Percentiles rank a stretch among this genome's conserved stretches.
Evolutionary conservation across 257 asterid species (phyloP).

Genomic region (Petunia axillaris): DNA sequence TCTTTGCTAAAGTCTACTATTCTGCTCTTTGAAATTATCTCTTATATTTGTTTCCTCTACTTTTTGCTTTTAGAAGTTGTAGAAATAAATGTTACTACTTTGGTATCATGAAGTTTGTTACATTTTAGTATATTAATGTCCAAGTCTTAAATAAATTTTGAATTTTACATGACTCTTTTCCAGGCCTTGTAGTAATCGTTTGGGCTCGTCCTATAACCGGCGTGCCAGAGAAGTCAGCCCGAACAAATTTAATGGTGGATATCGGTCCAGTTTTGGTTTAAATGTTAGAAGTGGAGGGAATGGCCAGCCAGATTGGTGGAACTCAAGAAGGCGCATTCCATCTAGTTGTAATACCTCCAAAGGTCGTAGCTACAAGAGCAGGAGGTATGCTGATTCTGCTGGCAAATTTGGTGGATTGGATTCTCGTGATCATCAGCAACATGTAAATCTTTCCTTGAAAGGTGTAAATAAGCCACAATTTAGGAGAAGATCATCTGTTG

Average conservation of each 20-base stretch:
- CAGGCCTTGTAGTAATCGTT: too few species aligned
- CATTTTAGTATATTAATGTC: too few species aligned
- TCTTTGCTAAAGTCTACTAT: too few species aligned
- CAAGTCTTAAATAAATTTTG: too few species aligned
- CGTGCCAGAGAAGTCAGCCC: slow-evolving; percentile 53
- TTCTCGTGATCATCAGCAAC: slow-evolving; percentile 49
- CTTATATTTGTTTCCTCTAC: too few species aligned
- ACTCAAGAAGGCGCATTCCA: slow-evolving; percentile 49
- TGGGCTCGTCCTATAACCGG: slow-evolving; percentile 25
- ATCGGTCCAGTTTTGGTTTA: slow-evolving; percentile 43
- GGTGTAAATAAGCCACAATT: slow-evolving; percentile 47
- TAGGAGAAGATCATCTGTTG: slow-evolving; percentile 59
- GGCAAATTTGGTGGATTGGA: slow-evolving; percentile 50
- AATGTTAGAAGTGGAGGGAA: slow-evolving; percentile 51
- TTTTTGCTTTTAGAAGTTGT: too few species aligned
- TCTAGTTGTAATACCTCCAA: slow-evolving; percentile 46
- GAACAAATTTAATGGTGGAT: slow-evolving; percentile 50
- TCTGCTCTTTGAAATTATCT: too few species aligned
- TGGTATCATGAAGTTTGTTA: too few species aligned
- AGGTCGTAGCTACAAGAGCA: slow-evolving; percentile 53
- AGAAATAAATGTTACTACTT: too few species aligned
- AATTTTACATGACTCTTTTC: too few species aligned
- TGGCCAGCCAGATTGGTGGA: slow-evolving; percentile 53
- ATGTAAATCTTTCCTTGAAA: slow-evolving; percentile 44
- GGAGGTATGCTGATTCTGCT: slow-evolving; percentile 39